Evolutionary conservation across 352 stramenopile genomes (phyloP), one percentile per base, ranked within the genome.

Genomic region (Pythium scleroteichum): DNA sequence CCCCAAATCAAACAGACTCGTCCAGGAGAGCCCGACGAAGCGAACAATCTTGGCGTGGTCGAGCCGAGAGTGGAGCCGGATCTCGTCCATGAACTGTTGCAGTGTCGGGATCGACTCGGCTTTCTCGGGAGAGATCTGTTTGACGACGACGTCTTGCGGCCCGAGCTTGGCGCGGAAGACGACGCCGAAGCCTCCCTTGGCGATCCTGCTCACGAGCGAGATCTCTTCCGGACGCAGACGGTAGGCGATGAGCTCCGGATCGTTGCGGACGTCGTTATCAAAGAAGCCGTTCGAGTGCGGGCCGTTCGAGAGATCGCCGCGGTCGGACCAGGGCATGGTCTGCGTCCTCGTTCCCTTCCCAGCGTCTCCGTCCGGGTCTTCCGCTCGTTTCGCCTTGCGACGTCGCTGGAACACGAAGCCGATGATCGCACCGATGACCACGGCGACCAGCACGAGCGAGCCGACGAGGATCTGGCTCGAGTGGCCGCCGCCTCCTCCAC

Each of bases 31-130:
- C 0, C 79, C 79, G 8, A 86, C 60, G 41, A 88, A 83, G 1
- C 48, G 61, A 4, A 84, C 70, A 41, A 88, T 83, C 44, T 79
- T 76, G 19, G 66, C 69, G 48, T 88, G 78, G 2, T 85, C 69
- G 14, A 88, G 63, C 27, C 68, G 72, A 2, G 78, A 75, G 40
- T 64, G 86, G 19, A 92, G 53, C 2, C 82, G 79, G 57, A 92
- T 90, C 57, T 90, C 79, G 32, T 85, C 65, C 78, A 88, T 71
- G 40, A 88, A 88, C 32, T 62, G 66, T 33, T 45, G 44, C n/a
- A 79, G 24, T 33, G 66, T 50, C 12, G 55, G 42, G 5, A 57
- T 75, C 2, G 56, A 62, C 14, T 71, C 40, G 32, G 69, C 47
- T 14, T 73, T 69, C 2, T 64, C 59, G 13, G 64, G 71, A 6